phyloP scores from a whole-genome alignment of 768 basidiomycete species.

The Podaxis sp. region DNA sequence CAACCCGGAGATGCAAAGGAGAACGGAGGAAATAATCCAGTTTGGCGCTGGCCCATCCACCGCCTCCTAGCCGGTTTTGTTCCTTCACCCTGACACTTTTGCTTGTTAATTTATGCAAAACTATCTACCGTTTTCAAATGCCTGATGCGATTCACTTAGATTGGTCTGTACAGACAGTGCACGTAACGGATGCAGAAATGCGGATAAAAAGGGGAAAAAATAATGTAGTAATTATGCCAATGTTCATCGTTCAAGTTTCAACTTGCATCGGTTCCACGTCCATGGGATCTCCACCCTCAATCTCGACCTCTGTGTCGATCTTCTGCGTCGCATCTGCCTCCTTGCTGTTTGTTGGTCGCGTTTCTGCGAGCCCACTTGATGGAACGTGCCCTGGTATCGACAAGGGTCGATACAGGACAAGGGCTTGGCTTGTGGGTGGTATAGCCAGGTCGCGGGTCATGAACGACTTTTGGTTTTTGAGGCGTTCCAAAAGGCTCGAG shows the following conservation, averaged over 20 bases:
- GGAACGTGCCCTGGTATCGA: slow-evolving; percentile 10
- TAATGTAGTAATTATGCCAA: background rate
- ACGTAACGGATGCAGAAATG: background rate
- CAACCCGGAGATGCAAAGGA: slow-evolving; percentile 33
- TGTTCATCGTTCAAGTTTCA: slow-evolving; percentile 1
- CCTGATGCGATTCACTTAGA: slow-evolving; percentile 13
- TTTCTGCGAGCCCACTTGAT: background rate
- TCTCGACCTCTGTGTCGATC: too few relatives aligned
- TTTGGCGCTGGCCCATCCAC: slow-evolving; percentile 32
- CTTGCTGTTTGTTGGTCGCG: background rate
- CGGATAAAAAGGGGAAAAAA: background rate
- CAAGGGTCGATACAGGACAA: slow-evolving; percentile 51
- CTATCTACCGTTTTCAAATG: slow-evolving; percentile 18
- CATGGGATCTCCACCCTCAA: slow-evolving; percentile 41
- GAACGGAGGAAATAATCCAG: slow-evolving; percentile 45
- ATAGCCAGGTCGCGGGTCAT: slow-evolving; percentile 16
- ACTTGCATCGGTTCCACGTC: slow-evolving; percentile 38
- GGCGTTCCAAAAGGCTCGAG: slow-evolving; percentile 38
- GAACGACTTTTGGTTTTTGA: slow-evolving; percentile 28
- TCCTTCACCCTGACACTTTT: slow-evolving; percentile 17
- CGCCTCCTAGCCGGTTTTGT: background rate
- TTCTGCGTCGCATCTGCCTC: background rate
- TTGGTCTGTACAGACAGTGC: background rate
- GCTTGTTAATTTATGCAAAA: slow-evolving; percentile 13
- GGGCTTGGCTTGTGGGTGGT: slow-evolving; percentile 35